Evolutionary conservation across 2,329 filamentous ascomycete genomes (phyloP).

Genomic region (Capronia coronata): DNA sequence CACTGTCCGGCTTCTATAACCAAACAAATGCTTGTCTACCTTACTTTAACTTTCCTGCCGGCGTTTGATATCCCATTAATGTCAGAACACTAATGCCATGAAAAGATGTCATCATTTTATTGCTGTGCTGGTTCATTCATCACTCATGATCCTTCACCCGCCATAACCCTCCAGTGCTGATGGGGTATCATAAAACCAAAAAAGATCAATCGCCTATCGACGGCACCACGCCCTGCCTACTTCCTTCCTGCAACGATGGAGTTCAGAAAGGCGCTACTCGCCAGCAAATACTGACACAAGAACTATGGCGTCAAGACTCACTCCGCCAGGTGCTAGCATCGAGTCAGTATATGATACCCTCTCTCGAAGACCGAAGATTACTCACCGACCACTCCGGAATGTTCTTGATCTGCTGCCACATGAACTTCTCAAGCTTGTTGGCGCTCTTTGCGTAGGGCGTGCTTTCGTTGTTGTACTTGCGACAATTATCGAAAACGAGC

Average conservation of each 20-base stretch:
- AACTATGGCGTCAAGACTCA: conserved; percentile 22
- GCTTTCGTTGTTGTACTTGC: conserved; percentile 91
- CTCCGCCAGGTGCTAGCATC: conserved; percentile 38
- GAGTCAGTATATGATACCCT: conserved; percentile 4
- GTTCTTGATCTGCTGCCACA: conserved; percentile 88
- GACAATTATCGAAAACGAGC: conserved; percentile 89
- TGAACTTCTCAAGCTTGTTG: conserved; percentile 85
- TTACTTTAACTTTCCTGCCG: not conserved
- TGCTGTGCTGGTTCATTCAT: not conserved
- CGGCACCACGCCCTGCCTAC: not conserved
- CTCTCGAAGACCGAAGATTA: conserved; percentile 19
- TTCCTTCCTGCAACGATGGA: not conserved
- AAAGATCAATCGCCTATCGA: not conserved
- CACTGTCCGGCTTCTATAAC: not conserved
- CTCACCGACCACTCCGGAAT: conserved; percentile 82
- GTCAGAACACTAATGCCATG: no score
- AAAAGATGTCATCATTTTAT: no score
- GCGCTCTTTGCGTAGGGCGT: conserved; percentile 94
- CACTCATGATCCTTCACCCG: not conserved
- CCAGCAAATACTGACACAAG: not conserved
- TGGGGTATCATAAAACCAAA: conserved; percentile 8
- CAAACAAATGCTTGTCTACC: not conserved
- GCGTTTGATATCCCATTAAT: not conserved
- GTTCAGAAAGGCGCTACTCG: not conserved
- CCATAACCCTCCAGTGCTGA: not conserved